phyloP scores from a whole-genome alignment of 2,329 filamentous ascomycete species.

The Neonectria neomacrospora region DNA sequence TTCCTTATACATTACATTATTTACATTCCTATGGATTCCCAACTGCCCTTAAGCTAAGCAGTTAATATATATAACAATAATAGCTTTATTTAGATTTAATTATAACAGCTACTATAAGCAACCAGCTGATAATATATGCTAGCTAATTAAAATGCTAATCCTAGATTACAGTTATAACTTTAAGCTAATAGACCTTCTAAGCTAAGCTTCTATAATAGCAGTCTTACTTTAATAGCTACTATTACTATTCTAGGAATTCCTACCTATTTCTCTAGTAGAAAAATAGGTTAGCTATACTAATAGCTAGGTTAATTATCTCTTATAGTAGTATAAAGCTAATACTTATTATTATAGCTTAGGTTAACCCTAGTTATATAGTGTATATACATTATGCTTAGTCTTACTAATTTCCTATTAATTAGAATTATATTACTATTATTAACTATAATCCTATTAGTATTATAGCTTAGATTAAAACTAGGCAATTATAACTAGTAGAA shows the following conservation, averaged over 20 bases:
- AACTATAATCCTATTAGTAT: too few relatives aligned
- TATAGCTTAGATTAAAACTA: too few relatives aligned
- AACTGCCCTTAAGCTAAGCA: slow-evolving; percentile 6
- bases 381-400: too few relatives aligned
- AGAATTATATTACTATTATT: too few relatives aligned
- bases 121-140: slow-evolving; percentile 4
- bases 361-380: too few relatives aligned
- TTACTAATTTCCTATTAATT: too few relatives aligned
- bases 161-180: slow-evolving; percentile 7
- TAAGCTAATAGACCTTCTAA: not conserved
- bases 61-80: slow-evolving; percentile 10
- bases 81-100: slow-evolving; percentile 10
- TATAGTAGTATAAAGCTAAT: not conserved
- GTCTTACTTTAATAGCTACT: not conserved
- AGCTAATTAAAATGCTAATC: slow-evolving; percentile 4
- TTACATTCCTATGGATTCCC: slow-evolving; percentile 2
- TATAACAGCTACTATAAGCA: slow-evolving; percentile 5
- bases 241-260: slow-evolving; percentile 19
- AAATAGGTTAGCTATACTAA: slow-evolving; percentile 16
- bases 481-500: too few relatives aligned
- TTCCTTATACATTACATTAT: slow-evolving; percentile 10
- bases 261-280: slow-evolving; percentile 22
- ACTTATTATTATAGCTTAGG: too few relatives aligned
- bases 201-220: not conserved
- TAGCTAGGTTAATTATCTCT: slow-evolving; percentile 3